Percentiles rank a stretch among this genome's conserved stretches.
These are phyloP conservation scores for Aspergillus baeticus DNA, from an alignment of 495 filamentous ascomycete species.

Conservation along the genomic window DNA sequence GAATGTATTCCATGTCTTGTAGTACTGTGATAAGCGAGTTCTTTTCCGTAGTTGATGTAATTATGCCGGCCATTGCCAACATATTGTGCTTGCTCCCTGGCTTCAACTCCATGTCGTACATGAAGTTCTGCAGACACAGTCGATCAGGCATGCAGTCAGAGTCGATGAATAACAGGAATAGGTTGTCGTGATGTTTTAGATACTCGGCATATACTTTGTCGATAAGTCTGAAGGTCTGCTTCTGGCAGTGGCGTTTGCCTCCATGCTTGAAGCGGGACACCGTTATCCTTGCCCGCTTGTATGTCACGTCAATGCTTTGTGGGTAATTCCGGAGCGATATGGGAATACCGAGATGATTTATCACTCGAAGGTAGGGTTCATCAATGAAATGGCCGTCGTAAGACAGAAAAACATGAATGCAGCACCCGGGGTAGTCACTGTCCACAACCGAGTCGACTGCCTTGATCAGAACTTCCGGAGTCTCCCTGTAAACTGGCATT, in stretches of 20 bases:
- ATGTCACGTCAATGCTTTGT: slow-evolving; percentile 85
- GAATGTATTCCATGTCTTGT: slow-evolving; percentile 98
- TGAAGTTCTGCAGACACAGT: slow-evolving; percentile 94
- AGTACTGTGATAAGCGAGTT: slow-evolving; percentile 88
- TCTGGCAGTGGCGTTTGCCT: slow-evolving; percentile 92
- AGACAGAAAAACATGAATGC: slow-evolving; percentile 94
- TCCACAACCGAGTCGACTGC: slow-evolving; percentile 91
- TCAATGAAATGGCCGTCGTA: slow-evolving; percentile 91
- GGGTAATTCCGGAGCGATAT: slow-evolving; percentile 76
- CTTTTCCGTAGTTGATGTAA: slow-evolving; percentile 89
- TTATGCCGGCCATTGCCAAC: slow-evolving; percentile 98
- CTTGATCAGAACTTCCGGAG: slow-evolving; percentile 78
- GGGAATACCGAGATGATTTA: slow-evolving; percentile 84
- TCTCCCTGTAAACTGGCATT: slow-evolving; percentile 97
- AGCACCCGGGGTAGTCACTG: slow-evolving; percentile 90
- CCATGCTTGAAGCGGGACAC: slow-evolving; percentile 93
- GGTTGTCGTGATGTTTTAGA: slow-evolving; percentile 80
- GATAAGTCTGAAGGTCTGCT: slow-evolving; percentile 90
- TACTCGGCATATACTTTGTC: slow-evolving; percentile 92
- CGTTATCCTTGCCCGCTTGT: slow-evolving; percentile 79
- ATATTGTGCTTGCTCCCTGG: slow-evolving; percentile 90
- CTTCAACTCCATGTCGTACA: slow-evolving; percentile 98
- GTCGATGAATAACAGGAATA: slow-evolving; percentile 97
- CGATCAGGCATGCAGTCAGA: slow-evolving; percentile 95
- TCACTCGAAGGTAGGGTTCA: slow-evolving; percentile 84